Evolutionary conservation across 202 grass and related monocot genomes (phyloP).

Genomic region (Setaria italica): DNA sequence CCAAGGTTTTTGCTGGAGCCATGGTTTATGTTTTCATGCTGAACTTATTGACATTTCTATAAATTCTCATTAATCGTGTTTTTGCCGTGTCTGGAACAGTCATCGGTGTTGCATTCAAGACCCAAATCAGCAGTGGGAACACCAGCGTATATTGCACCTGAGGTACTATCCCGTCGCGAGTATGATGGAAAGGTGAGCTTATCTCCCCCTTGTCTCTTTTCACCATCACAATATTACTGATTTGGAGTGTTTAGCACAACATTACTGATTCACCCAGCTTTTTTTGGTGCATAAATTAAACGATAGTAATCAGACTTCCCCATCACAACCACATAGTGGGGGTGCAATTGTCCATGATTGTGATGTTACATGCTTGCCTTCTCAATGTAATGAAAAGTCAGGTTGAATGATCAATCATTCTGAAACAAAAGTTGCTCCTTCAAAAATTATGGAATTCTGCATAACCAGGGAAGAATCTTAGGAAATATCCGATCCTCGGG

Average conservation of each 20-base stretch:
- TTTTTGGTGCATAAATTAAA: constrained; percentile 30
- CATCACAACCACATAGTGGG: constrained; percentile 35
- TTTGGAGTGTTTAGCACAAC: constrained; percentile 29
- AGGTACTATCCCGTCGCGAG: constrained; percentile 76
- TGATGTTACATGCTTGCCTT: constrained; percentile 37
- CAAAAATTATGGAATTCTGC: constrained; percentile 30
- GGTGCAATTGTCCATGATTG: constrained; percentile 42
- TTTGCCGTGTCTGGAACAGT: constrained; percentile 58
- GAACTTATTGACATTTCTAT: constrained; percentile 25
- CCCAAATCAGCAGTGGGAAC: constrained; percentile 95
- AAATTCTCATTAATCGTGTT: constrained; percentile 28
- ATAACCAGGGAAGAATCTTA: constrained; percentile 17
- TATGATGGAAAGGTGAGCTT: constrained; percentile 91
- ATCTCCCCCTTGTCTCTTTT: constrained; percentile 23
- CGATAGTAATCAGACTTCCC: constrained; percentile 25
- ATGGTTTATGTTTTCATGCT: constrained; percentile 23
- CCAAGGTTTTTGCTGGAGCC: constrained; percentile 67
- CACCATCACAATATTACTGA: too few relatives aligned
- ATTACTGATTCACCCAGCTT: constrained; percentile 34
- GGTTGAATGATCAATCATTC: constrained; percentile 34
- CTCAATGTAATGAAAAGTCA: constrained; percentile 46
- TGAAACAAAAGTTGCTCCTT: constrained; percentile 2
- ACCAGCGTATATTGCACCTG: constrained; percentile 91
- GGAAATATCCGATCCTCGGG: constrained; percentile 26
- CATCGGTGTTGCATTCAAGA: constrained; percentile 85